These are phyloP conservation scores for Astraeus odoratus DNA, from an alignment of 768 basidiomycete species.

Conservation along the genomic window DNA sequence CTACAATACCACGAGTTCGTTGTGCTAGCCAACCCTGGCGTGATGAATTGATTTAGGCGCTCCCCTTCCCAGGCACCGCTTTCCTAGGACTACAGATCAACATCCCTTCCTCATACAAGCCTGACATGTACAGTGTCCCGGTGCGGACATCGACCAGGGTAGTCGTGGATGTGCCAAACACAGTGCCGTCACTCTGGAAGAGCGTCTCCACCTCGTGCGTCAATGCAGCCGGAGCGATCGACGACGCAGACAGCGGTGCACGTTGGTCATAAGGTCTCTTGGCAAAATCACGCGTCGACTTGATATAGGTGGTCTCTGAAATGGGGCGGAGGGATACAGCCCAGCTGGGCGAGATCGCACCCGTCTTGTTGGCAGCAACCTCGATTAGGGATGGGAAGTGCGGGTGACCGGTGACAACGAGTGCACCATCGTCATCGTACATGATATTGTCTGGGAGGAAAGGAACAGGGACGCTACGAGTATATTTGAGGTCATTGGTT, in stretches of 20 bases:
- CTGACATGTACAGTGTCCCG: constrained; percentile 46
- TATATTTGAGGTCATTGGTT: constrained; percentile 37
- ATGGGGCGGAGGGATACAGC: constrained; percentile 37
- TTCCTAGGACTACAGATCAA: constrained; percentile 45
- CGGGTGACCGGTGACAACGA: constrained; percentile 63
- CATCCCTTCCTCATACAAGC: constrained; percentile 52
- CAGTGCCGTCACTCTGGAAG: constrained; percentile 69
- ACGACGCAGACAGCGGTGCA: constrained; percentile 43
- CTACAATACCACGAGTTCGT: too few relatives aligned
- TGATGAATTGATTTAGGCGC: too few relatives aligned
- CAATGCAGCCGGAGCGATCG: constrained; percentile 30
- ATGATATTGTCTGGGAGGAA: constrained; percentile 58
- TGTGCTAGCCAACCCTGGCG: too few relatives aligned
- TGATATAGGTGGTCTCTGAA: background rate
- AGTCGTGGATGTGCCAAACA: constrained; percentile 49
- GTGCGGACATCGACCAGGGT: constrained; percentile 43
- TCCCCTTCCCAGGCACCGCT: too few relatives aligned
- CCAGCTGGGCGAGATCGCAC: constrained; percentile 50
- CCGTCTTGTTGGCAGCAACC: constrained; percentile 39
- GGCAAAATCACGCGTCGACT: background rate
- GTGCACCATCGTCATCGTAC: constrained; percentile 40
- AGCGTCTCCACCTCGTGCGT: constrained; percentile 48
- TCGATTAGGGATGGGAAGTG: constrained; percentile 46
- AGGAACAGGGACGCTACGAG: constrained; percentile 41
- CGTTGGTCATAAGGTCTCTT: constrained; percentile 30